Percentiles rank a stretch among this genome's conserved stretches.
phyloP scores from a whole-genome alignment of 495 filamentous ascomycete genomes.

The Platismatia glauca region DNA sequence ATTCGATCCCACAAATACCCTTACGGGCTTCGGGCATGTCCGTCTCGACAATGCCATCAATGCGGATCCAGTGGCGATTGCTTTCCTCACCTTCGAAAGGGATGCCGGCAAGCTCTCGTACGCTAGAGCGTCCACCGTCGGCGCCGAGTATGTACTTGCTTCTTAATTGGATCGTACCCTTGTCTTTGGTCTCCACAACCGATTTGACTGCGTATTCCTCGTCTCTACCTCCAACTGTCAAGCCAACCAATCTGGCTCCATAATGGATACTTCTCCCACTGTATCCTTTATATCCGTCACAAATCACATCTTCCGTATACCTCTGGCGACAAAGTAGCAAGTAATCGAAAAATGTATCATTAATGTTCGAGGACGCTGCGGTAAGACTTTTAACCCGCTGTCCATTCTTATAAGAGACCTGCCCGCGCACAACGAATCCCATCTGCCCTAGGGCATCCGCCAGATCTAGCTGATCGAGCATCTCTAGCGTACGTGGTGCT shows the following conservation, averaged over 20 bases:
- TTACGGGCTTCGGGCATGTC: constrained; percentile 40
- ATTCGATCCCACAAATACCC: constrained; percentile 40
- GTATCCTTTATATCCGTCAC: constrained; percentile 25
- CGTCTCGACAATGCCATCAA: constrained; percentile 42
- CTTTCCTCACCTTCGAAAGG: constrained; percentile 37
- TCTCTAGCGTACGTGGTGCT: constrained; percentile 36
- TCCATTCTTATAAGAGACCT: constrained; percentile 39
- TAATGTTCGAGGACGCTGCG: constrained; percentile 31
- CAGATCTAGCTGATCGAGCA: constrained; percentile 41
- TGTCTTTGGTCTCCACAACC: not conserved
- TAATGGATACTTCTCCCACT: constrained; percentile 16
- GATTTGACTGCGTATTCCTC: not conserved
- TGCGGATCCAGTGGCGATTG: constrained; percentile 40
- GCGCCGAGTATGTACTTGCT: constrained; percentile 40
- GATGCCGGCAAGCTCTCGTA: constrained; percentile 35
- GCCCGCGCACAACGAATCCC: constrained; percentile 43
- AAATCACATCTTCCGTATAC: constrained; percentile 37
- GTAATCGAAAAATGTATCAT: constrained; percentile 37
- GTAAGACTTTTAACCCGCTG: constrained; percentile 28
- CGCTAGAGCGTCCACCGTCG: constrained; percentile 39
- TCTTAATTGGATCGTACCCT: constrained; percentile 13
- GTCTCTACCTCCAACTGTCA: not conserved
- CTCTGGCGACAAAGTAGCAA: constrained; percentile 34
- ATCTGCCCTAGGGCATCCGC: constrained; percentile 38
- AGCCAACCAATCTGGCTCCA: constrained; percentile 6